These are phyloP conservation scores for Neoconidiobolus thromboides DNA, from an alignment of 371 early-diverging fungal genomes.

Conservation along the genomic window DNA sequence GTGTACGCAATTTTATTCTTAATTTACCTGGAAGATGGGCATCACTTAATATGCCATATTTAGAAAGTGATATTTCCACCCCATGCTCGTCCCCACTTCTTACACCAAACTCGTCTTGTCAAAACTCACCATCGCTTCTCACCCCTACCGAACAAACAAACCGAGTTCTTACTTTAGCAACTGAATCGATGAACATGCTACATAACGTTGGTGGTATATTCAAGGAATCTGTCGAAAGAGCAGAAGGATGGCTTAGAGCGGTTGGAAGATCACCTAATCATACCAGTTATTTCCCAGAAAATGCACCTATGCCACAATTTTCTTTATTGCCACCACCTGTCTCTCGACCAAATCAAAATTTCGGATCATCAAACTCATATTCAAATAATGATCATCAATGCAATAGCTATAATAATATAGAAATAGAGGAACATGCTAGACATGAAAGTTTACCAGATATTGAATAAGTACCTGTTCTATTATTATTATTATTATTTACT, in stretches of 20 bases:
- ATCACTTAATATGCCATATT: conserved; percentile 20
- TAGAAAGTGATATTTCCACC: conserved; percentile 10
- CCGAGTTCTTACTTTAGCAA: conserved; percentile 49
- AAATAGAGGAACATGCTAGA: too few species aligned
- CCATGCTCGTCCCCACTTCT: conserved; percentile 7
- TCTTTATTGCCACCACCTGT: background rate
- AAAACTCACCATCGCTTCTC: conserved; percentile 8
- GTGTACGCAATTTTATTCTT: conserved; percentile 71
- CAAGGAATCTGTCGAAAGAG: conserved; percentile 52
- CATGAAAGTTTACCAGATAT: too few species aligned
- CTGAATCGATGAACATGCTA: conserved; percentile 68
- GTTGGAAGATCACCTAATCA: conserved; percentile 20
- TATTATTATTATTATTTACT: too few species aligned
- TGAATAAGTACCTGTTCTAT: too few species aligned
- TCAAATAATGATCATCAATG: too few species aligned
- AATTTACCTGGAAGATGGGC: conserved; percentile 73
- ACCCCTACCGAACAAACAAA: conserved; percentile 35
- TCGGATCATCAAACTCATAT: too few species aligned
- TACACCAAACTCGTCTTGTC: conserved; percentile 7
- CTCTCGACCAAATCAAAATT: background rate
- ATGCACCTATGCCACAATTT: background rate
- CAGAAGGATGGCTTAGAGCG: conserved; percentile 51
- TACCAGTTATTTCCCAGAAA: background rate
- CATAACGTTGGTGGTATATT: conserved; percentile 60
- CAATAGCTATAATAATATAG: too few species aligned